These are phyloP conservation scores for Cercospora berteroae DNA, from an alignment of 2,329 filamentous ascomycete genomes.

Conservation along the genomic window DNA sequence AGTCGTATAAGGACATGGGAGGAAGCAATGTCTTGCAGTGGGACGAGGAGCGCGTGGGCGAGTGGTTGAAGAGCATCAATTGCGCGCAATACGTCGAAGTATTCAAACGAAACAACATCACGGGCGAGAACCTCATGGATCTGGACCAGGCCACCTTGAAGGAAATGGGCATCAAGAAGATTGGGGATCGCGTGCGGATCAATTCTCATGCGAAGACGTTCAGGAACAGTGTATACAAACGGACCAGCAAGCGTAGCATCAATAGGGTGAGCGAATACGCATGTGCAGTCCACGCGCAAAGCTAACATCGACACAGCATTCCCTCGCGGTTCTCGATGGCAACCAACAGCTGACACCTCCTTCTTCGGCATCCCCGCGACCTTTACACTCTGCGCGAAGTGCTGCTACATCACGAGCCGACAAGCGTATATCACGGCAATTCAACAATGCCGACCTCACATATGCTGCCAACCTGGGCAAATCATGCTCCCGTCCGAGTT, in stretches of 20 bases:
- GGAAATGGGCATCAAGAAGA: conserved; percentile 97
- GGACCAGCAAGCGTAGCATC: conserved; percentile 61
- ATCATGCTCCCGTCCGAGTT: conserved; percentile 65
- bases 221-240: conserved; percentile 49
- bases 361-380: conserved; percentile 64
- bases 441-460: conserved; percentile 43
- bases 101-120: conserved; percentile 91
- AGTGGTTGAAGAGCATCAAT: conserved; percentile 87
- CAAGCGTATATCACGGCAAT: conserved; percentile 50
- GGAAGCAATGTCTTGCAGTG: conserved; percentile 55
- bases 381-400: conserved; percentile 54
- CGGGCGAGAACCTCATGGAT: conserved; percentile 92
- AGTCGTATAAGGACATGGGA: conserved; percentile 58
- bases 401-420: conserved; percentile 48
- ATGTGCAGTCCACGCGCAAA: background rate
- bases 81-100: conserved; percentile 90
- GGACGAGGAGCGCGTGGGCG: conserved; percentile 87
- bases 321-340: conserved; percentile 74
- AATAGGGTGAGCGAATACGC: conserved; percentile 65
- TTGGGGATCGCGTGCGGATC: conserved; percentile 91
- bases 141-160: conserved; percentile 95
- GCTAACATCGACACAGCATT: conserved; percentile 59
- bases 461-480: conserved; percentile 49
- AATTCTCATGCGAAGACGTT: conserved; percentile 52
- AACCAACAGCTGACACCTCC: conserved; percentile 55